phyloP scores from a whole-genome alignment of 495 filamentous ascomycete species.

The Penicillium cosmopolitanum region DNA sequence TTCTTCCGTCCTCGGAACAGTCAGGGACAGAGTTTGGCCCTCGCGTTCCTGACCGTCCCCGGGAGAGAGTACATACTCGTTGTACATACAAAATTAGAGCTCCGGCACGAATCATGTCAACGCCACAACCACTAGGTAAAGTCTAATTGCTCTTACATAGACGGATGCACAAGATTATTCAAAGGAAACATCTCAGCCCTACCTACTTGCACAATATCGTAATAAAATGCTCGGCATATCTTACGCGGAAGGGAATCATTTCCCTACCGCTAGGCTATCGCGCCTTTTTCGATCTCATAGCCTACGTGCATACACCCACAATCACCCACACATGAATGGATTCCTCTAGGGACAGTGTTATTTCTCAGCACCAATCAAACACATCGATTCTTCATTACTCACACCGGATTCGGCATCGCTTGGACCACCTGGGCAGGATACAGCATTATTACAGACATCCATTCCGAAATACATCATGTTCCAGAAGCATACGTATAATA shows the following conservation, averaged over 20 bases:
- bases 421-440: neutral
- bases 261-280: too few species aligned
- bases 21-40: neutral
- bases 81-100: neutral
- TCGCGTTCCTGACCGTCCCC: neutral
- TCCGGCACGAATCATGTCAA: slow-evolving; percentile 4
- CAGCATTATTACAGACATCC: neutral
- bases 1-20: neutral
- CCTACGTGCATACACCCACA: neutral
- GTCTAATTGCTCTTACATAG: neutral
- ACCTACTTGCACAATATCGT: neutral
- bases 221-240: neutral
- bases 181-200: neutral
- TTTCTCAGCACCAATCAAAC: neutral
- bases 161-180: neutral
- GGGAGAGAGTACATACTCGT: too few species aligned
- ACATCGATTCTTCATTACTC: neutral
- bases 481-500: too few species aligned
- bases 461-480: too few species aligned
- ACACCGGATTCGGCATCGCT: neutral
- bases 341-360: neutral
- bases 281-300: neutral
- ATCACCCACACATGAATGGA: neutral
- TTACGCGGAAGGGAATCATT: too few species aligned
- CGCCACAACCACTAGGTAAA: neutral